Base-by-base conservation (phyloP, 83 land plant species). In the Picea engelmannii region DNA sequence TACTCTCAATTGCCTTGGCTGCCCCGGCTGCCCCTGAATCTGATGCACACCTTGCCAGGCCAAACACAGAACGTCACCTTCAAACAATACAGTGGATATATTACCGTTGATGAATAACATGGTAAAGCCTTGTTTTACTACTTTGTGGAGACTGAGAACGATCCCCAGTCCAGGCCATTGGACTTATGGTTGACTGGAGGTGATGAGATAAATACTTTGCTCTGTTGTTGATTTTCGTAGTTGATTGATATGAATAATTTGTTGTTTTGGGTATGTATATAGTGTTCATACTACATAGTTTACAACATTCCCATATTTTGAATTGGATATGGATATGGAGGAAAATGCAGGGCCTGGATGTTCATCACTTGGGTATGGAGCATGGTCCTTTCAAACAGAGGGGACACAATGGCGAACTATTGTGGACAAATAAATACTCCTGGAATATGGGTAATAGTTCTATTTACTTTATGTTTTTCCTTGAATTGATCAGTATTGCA, bases 351-450 rank as follows among this genome's bases (percentile, higher is more conserved):
- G 92, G 4, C 92, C 92, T 31, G 31, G 31, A 31, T 31, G 31
- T 31, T 31, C 31, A 31, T 31, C 31, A 31, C 31, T 31, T 4
- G 90, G 88, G 13, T 83, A 64, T 78, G 95, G 95, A 71, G 93
- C 93, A 91, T 27, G 95, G 95, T 38, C 95, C 95, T 2, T 93
- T 93, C 85, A 81, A 88, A 49, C 84, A 88, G 21, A 82, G 84
- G 10, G 81, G 80, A 62, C 42, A 3, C 6, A 83, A 87, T 49
- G 90, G 88, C 9, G 78, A 80, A 11, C 74, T 86, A 12, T 89
- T 93, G 1, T 55, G 31, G 15, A 13, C 55, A 23, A 87, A 93
- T 40, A 24, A 67, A 6, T 93, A 85, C 44, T 80, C 95, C 24
- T 93, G 95, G 95, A 93, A 85, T 83, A 87, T 82, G 38, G 86